Evolutionary conservation across 305 asterid species (phyloP).

Genomic region (Fraxinus sp.): DNA sequence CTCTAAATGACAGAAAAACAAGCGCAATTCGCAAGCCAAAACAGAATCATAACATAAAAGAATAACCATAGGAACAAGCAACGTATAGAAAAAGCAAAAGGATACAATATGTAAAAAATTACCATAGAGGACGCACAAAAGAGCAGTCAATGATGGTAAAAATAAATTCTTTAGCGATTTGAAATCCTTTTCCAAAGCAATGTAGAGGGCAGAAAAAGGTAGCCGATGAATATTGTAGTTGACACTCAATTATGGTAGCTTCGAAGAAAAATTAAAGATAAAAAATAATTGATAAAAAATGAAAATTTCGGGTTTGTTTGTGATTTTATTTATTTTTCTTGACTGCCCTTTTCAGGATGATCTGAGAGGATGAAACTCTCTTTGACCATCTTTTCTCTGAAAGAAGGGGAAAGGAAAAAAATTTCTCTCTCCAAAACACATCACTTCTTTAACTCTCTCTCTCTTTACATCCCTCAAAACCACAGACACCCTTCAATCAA

Average conservation of each 20-base stretch:
- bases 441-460: conserved; percentile 31
- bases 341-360: conserved; percentile 71
- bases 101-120: conserved; percentile 31
- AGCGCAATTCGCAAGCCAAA: conserved; percentile 28
- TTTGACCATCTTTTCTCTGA: conserved; percentile 83
- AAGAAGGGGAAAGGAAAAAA: conserved; percentile 43
- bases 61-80: conserved; percentile 52
- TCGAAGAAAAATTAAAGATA: conserved; percentile 5
- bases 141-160: neutral
- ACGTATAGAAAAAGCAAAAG: conserved; percentile 32
- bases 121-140: conserved; percentile 31
- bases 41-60: conserved; percentile 22
- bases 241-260: conserved; percentile 26
- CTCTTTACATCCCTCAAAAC: neutral
- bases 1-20: conserved; percentile 24
- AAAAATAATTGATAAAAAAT: neutral
- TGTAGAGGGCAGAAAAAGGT: conserved; percentile 16
- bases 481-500: neutral
- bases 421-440: conserved; percentile 38
- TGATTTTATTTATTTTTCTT: conserved; percentile 15
- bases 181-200: conserved; percentile 26
- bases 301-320: conserved; percentile 14
- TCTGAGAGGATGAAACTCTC: conserved; percentile 78
- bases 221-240: neutral
- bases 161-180: conserved; percentile 18